Evolutionary conservation across 495 filamentous ascomycete genomes (phyloP), one percentile per base, ranked within the genome.

Genomic region (Mytilinidion resinicola): DNA sequence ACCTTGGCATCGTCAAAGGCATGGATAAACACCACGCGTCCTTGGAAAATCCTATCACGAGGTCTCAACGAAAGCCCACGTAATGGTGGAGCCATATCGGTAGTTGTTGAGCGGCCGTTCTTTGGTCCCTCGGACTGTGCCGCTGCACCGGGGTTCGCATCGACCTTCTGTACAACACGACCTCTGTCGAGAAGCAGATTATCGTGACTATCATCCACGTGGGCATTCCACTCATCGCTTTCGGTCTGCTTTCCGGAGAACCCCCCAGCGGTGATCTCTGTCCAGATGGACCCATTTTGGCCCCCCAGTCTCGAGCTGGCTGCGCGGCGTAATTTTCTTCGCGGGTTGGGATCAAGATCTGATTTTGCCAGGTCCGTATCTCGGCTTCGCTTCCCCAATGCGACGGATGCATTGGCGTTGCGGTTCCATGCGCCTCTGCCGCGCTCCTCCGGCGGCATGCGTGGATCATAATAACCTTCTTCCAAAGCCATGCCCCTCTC

Each of bases 401-500:
- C 51, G 15, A 57, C 44, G 17, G 35, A 42, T 61, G 64, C 52
- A 49, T 50, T n/a, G 62, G 67, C 46, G 62, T 63, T 61, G 36
- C 68, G 68, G 62, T 82, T 80, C 87, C 89, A 95, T 51, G 93
- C 92, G 6, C 85, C 88, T 8, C 75, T 74, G 0, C 93, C 93
- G 64, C 89, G 83, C 66, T 89, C 75, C 60, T 86, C 83, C 10
- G 61, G 47, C 7, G 89, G 82, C 10, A 91, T 58, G 35, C 74
- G 70, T 1, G 89, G 91, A 68, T 93, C 83, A 69, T 95, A 98
- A 56, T 81, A 80, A 10, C 76, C 76, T 66, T 96, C 95, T 34
- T 96, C 87, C 20, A 98, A 76, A 3, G 88, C 85, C 90, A 98
- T 91, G n/a, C 93, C 95, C 54, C 93, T 83, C 63, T 89, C 84